These are phyloP conservation scores for Geotrichum fermentans DNA, from an alignment of 1,139 yeast species.

Conservation along the genomic window DNA sequence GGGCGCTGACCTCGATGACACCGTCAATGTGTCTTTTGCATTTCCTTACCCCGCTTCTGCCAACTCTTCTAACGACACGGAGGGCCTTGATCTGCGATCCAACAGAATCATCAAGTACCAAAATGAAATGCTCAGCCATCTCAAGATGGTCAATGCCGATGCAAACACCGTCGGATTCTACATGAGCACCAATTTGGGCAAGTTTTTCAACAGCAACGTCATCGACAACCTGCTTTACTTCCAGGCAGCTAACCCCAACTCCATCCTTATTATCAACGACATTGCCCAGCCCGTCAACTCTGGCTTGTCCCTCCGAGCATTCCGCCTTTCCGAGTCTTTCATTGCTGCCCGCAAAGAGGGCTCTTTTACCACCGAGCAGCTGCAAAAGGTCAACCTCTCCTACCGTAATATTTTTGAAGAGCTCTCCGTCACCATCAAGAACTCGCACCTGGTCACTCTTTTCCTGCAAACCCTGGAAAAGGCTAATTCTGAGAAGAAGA, in stretches of 20 bases:
- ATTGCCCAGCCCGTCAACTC: constrained; percentile 59
- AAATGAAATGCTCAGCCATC: constrained; percentile 58
- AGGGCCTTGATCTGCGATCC: constrained; percentile 40
- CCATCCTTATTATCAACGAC: constrained; percentile 68
- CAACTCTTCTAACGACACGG: constrained; percentile 39
- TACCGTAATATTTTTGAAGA: constrained; percentile 69
- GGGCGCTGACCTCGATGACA: constrained; percentile 60
- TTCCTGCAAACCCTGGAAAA: constrained; percentile 39
- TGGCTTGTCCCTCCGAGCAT: constrained; percentile 62
- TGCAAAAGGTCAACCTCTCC: constrained; percentile 58
- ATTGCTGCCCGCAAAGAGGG: constrained; percentile 48
- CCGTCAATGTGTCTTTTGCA: constrained; percentile 51
- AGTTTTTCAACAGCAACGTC: constrained; percentile 56
- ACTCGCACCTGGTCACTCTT: constrained; percentile 49
- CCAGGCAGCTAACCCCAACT: constrained; percentile 58
- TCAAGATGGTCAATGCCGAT: constrained; percentile 63
- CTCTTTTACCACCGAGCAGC: constrained; percentile 60
- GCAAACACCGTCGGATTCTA: constrained; percentile 81
- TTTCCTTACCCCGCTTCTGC: constrained; percentile 55
- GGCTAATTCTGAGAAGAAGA: constrained; percentile 6
- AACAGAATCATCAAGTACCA: constrained; percentile 66
- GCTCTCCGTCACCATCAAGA: constrained; percentile 60
- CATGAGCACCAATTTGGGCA: constrained; percentile 62
- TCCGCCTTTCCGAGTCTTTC: constrained; percentile 62
- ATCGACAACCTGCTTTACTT: constrained; percentile 64